Base-by-base conservation (phyloP, 305 asterid species). In the Coffea humblotiana region DNA sequence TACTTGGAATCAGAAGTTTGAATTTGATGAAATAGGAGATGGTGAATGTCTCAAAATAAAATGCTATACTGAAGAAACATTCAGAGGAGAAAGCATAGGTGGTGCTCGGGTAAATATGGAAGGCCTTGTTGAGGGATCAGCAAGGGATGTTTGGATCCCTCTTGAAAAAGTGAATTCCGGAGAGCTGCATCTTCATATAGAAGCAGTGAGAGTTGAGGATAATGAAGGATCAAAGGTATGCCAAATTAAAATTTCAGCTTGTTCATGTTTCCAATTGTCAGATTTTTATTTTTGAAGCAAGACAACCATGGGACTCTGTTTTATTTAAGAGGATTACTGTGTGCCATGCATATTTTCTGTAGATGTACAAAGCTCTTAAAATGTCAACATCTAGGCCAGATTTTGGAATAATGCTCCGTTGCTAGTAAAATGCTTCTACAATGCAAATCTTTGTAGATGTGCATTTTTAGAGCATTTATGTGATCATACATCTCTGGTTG, bases 101-200 rank as follows among this genome's bases (percentile, higher is more conserved):
- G 89, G 97, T 58, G 98, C 98, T 72, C 91, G 96, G 32, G 97
- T 96, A 63, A 96, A 92, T 82, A 84, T 96, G 89, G 99, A 96
- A 91, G 98, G 98, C 67, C 98, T 94, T 23, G 81, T 82, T n/a
- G 99, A 94, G 82, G 98, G 98, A 27, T 82, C 88, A 4, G 40
- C 83, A 47, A 89, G 98, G 86, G 98, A 96, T 74, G 98, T 91
- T 6, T 83, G 78, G 89, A 85, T 96, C 80, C 99, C 99, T 82
- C 98, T 96, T 63, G 99, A 96, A 82, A 96, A 93, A 85, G 97
- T 90, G 72, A 93, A 83, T 81, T 88, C 97, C 48, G 99, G 99
- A 72, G 99, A 96, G 89, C 81, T 96, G 71, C 91, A 88, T 67
- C 97, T 94, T 88, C 97, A 87, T 82, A 91, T 96, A 71, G 97